These are phyloP conservation scores for Udeniomyces megalosporus DNA, from an alignment of 768 basidiomycete species.

Conservation along the genomic window DNA sequence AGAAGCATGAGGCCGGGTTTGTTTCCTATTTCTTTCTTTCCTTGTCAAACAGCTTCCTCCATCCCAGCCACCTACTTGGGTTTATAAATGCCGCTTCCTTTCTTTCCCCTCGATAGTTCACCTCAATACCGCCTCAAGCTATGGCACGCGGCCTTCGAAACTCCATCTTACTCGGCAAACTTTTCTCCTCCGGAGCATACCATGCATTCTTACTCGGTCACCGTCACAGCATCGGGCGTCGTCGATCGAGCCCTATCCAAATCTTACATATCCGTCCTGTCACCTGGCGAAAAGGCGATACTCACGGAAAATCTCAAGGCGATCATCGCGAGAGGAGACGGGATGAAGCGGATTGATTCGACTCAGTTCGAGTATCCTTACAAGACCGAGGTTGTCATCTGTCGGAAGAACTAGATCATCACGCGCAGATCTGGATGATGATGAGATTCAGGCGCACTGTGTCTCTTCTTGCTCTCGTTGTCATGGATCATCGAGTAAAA, in stretches of 20 bases:
- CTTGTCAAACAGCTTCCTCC: too few species aligned
- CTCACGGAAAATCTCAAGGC: background rate
- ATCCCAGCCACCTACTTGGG: too few species aligned
- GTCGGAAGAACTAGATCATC: background rate
- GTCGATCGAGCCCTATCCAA: constrained; percentile 1
- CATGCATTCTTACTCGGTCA: background rate
- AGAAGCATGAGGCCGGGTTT: background rate
- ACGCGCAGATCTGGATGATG: too few species aligned
- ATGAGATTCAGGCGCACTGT: too few species aligned
- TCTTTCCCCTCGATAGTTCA: too few species aligned
- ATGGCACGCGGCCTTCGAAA: background rate
- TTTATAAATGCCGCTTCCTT: too few species aligned
- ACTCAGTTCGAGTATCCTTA: constrained; percentile 1
- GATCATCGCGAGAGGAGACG: background rate
- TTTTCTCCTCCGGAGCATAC: background rate
- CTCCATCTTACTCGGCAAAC: background rate
- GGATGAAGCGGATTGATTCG: background rate
- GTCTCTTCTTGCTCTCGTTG: too few species aligned
- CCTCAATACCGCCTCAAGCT: constrained; percentile 5
- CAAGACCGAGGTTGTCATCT: background rate
- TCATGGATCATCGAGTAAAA: too few species aligned
- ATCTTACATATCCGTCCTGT: background rate
- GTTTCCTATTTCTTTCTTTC: too few species aligned
- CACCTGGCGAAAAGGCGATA: background rate
- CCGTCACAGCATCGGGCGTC: background rate